These are phyloP conservation scores for Alternaria solani DNA, from an alignment of 2,329 filamentous ascomycete genomes.

Conservation along the genomic window DNA sequence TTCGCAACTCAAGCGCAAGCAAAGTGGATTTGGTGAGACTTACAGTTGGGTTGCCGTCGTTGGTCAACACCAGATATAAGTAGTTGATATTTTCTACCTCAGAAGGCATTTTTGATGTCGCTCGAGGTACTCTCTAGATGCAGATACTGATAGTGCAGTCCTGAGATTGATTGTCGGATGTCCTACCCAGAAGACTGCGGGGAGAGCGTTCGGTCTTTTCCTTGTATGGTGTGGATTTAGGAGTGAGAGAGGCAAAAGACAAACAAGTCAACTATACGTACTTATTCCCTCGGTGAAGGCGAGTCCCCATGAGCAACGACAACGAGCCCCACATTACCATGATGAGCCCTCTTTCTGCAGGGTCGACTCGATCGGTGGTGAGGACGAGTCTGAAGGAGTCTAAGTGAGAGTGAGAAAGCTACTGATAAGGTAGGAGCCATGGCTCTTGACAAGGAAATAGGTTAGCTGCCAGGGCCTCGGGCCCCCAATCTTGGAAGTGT, in stretches of 20 bases:
- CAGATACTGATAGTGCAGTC: neutral
- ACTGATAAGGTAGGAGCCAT: neutral
- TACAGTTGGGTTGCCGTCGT: constrained; percentile 33
- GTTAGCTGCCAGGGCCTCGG: neutral
- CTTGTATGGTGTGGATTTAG: neutral
- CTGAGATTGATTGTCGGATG: no score
- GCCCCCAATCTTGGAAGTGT: no score
- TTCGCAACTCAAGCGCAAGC: neutral
- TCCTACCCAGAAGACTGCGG: no score
- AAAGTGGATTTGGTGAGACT: constrained; percentile 1
- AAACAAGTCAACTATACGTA: constrained; percentile 2
- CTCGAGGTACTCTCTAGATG: neutral
- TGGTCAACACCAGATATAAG: constrained; percentile 42
- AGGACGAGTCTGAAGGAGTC: constrained; percentile 12
- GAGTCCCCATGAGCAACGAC: constrained; percentile 11
- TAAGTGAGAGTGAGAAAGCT: constrained; percentile 18
- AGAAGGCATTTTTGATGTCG: constrained; percentile 36
- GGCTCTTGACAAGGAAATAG: neutral
- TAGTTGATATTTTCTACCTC: constrained; percentile 41
- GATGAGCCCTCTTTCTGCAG: constrained; percentile 2
- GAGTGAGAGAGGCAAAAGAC: constrained; percentile 7
- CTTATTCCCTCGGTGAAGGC: constrained; percentile 20
- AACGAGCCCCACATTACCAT: constrained; percentile 15
- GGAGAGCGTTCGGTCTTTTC: no score
- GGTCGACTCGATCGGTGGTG: neutral